Base-by-base conservation (phyloP, 2,329 filamentous ascomycete genomes). In the Pestalotiopsis sp. region DNA sequence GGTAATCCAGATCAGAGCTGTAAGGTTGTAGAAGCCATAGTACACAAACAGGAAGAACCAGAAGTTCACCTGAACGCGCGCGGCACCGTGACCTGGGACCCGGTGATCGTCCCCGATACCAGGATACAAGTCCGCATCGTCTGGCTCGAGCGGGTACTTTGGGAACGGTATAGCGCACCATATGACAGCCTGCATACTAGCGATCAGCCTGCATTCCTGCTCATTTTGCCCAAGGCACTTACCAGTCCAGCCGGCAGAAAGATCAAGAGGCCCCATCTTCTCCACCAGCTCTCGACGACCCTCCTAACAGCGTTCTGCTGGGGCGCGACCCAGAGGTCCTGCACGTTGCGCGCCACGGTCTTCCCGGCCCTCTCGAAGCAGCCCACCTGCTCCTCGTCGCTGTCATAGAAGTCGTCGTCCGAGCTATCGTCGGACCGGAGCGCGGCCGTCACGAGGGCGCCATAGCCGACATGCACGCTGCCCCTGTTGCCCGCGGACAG, bases 1-100 rank as follows among this genome's bases (percentile, higher is more conserved):
- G 62, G 90, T 92, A 75, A 92, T 91, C 89, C 90, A 92, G 70
- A 91, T 86, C 73, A 92, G 80, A 2, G 90, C 90, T 4, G 89
- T 90, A 27, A 91, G 75, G 75, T 90, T 91, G 79, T 92, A 92
- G 72, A 91, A 87, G 68, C 89, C 89, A 77, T 92, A 92, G 80
- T 91, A 92, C 68, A 91, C 86, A 63, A 91, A 86, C 49, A 92
- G 82, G 75, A 92, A 92, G 82, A 91, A 91, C 90, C 90, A 92
- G 75, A 92, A 92, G 80, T 90, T 91, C 72, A 92, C 86, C 70
- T 87, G 85, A 4, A 92, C 90, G 57, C 86, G 83, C 5, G 89
- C 88, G 72, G 86, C 83, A 69, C 90, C 90, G 81, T 92, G 89
- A 31, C 89, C 90, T 0, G 89, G 89, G 0, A 82, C 79, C 67